These are phyloP conservation scores for Dactylellina drechsleri DNA, from an alignment of 2,329 filamentous ascomycete genomes.

Conservation along the genomic window DNA sequence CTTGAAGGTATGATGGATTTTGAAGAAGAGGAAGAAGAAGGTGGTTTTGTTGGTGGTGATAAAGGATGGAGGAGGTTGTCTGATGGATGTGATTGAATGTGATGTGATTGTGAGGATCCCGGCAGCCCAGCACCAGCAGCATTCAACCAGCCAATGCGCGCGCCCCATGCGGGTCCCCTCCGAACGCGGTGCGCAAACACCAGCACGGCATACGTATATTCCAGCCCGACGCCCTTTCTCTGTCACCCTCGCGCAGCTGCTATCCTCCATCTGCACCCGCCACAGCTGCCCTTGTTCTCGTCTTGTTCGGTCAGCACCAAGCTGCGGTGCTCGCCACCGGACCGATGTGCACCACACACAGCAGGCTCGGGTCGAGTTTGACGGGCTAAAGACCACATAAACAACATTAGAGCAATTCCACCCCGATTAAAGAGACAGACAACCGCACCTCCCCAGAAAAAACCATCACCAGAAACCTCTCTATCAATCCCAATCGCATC, in stretches of 20 bases:
- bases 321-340: background rate
- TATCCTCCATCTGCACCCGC: constrained; percentile 10
- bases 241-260: no score
- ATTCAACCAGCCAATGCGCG: no score
- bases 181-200: constrained; percentile 21
- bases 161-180: background rate
- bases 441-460: constrained; percentile 7
- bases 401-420: constrained; percentile 39
- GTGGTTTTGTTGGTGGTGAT: constrained; percentile 21
- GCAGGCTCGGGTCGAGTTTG: no score
- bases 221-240: background rate
- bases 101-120: constrained; percentile 5
- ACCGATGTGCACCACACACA: no score
- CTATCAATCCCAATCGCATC: constrained; percentile 11
- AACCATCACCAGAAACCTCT: constrained; percentile 15
- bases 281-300: background rate
- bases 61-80: constrained; percentile 7
- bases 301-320: background rate
- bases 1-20: constrained; percentile 10
- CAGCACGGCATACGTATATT: constrained; percentile 37
- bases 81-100: constrained; percentile 16
- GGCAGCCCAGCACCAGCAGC: constrained; percentile 7
- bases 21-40: constrained; percentile 4
- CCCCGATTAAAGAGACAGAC: constrained; percentile 10
- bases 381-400: constrained; percentile 46